These are phyloP conservation scores for Pharus latifolius DNA, from an alignment of 176 grass and related monocot species.

Conservation along the genomic window DNA sequence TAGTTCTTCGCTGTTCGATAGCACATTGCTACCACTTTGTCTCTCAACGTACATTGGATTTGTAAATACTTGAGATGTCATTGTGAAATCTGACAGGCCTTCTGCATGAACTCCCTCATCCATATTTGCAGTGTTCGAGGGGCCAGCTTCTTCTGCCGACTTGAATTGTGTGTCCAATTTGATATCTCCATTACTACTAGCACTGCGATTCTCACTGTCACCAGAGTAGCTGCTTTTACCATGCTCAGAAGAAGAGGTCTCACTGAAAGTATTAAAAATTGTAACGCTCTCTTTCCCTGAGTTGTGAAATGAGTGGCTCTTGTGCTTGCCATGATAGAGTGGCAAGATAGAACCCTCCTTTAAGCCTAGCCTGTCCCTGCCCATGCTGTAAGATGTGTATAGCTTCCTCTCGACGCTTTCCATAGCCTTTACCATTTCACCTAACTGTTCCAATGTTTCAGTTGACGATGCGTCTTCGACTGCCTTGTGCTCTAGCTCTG, in stretches of 20 bases:
- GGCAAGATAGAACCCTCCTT: constrained; percentile 44
- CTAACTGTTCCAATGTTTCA: constrained; percentile 40
- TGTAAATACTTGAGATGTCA: constrained; percentile 7
- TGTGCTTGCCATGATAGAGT: constrained; percentile 40
- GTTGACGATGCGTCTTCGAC: constrained; percentile 35
- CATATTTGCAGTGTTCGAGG: constrained; percentile 11
- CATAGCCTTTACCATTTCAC: constrained; percentile 68
- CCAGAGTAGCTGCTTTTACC: constrained; percentile 20
- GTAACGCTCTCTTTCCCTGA: constrained; percentile 41
- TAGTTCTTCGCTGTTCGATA: background rate
- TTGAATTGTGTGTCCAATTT: background rate
- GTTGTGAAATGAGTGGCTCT: constrained; percentile 64
- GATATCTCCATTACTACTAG: constrained; percentile 18
- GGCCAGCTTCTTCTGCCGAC: constrained; percentile 23
- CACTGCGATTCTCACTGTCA: constrained; percentile 16
- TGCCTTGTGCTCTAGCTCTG: constrained; percentile 48
- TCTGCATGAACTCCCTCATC: constrained; percentile 5
- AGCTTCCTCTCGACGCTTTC: constrained; percentile 56
- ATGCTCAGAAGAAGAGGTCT: constrained; percentile 33
- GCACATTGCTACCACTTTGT: background rate
- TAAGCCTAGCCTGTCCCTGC: constrained; percentile 28
- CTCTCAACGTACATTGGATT: constrained; percentile 23
- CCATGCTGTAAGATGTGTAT: constrained; percentile 53
- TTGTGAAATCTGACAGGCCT: background rate
- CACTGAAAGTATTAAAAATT: constrained; percentile 34